phyloP scores from a whole-genome alignment of 2,329 filamentous ascomycete genomes.

The Albophoma yamanashiensis region DNA sequence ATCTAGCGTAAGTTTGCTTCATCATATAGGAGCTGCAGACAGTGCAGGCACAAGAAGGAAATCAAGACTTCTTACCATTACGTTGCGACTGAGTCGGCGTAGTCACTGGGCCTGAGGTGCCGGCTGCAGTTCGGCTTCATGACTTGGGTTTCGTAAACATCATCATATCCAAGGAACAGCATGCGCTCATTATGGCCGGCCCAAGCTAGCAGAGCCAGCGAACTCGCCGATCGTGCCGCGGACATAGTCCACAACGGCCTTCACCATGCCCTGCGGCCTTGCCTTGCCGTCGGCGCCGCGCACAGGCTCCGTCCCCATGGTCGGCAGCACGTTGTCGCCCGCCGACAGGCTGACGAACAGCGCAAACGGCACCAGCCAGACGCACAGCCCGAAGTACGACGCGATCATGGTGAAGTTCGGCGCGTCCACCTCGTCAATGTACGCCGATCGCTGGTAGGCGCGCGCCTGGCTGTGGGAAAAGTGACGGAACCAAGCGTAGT shows the following conservation, averaged over 20 bases:
- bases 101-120: background rate
- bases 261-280: constrained; percentile 54
- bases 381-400: constrained; percentile 89
- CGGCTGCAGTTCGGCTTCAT: background rate
- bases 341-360: constrained; percentile 91
- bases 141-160: background rate
- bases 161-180: background rate
- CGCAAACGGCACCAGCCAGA: constrained; percentile 93
- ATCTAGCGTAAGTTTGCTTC: constrained; percentile 33
- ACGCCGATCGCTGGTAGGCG: constrained; percentile 47
- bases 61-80: constrained; percentile 4
- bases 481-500: constrained; percentile 92
- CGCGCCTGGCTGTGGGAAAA: constrained; percentile 59
- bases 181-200: constrained; percentile 7
- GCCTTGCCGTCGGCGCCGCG: constrained; percentile 34
- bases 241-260: constrained; percentile 50
- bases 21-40: constrained; percentile 19
- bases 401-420: constrained; percentile 91
- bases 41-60: background rate
- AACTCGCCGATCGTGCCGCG: constrained; percentile 41
- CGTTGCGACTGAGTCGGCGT: background rate
- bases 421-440: constrained; percentile 52
- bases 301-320: constrained; percentile 61
- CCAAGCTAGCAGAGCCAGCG: constrained; percentile 15
- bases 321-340: constrained; percentile 88